Percentiles rank a stretch among this genome's conserved stretches.
These are phyloP conservation scores for Dendrobium catenatum DNA, from an alignment of 106 monocot genomes.

Conservation along the genomic window DNA sequence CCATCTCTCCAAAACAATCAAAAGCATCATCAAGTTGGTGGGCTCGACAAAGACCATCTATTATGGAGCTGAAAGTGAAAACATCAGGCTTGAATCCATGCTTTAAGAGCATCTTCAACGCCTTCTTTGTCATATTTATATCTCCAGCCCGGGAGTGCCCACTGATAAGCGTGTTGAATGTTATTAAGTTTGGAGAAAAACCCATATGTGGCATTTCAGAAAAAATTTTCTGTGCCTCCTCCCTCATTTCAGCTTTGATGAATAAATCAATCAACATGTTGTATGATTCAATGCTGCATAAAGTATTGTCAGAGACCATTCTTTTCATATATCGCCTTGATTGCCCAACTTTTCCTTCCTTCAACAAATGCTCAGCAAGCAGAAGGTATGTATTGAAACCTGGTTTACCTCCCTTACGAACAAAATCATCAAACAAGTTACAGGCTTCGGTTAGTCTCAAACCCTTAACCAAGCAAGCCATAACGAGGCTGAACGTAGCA, in stretches of 20 bases:
- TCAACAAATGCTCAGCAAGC: conserved; percentile 30
- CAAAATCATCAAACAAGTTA: conserved; percentile 51
- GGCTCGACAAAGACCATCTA: conserved; percentile 69
- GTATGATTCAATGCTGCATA: conserved; percentile 66
- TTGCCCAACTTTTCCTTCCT: conserved; percentile 24
- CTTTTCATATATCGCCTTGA: conserved; percentile 32
- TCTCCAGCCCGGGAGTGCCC: conserved; percentile 57
- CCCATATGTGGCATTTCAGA: conserved; percentile 45
- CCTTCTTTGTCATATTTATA: conserved; percentile 34
- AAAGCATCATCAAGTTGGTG: conserved; percentile 85
- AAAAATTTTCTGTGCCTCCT: conserved; percentile 44
- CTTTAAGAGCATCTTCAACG: conserved; percentile 72
- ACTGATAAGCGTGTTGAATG: conserved; percentile 75
- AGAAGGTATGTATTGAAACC: conserved; percentile 53
- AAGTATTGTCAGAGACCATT: conserved; percentile 33
- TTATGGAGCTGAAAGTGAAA: conserved; percentile 76
- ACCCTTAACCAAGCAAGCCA: conserved; percentile 42
- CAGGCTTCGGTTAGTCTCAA: conserved; percentile 31
- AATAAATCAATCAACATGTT: conserved; percentile 76
- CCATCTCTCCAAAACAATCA: conserved; percentile 69
- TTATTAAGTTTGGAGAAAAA: conserved; percentile 53
- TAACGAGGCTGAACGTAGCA: conserved; percentile 33
- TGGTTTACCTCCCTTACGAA: conserved; percentile 64
- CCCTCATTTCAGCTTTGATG: conserved; percentile 54
- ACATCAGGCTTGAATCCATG: conserved; percentile 75